Conservation (phyloP, 805 yeast genomes). For the Pichia phayaonensis region DNA sequence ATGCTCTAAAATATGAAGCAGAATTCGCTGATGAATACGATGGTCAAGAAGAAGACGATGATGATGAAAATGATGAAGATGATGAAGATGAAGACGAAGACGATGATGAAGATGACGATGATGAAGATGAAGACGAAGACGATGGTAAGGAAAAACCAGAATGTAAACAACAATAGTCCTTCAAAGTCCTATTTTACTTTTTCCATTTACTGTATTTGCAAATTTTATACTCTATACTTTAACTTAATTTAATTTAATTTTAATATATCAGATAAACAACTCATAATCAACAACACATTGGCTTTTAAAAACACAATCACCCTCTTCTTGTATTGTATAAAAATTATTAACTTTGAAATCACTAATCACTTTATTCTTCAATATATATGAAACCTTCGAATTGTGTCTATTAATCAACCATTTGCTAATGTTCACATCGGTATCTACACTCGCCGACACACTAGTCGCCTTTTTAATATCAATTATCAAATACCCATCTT, state of each 20-base stretch:
- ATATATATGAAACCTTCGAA: not conserved
- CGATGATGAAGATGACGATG: conserved; percentile 58
- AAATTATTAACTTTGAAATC: not conserved
- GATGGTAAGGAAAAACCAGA: conserved; percentile 60
- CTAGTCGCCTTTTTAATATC: not conserved
- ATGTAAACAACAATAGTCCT: conserved; percentile 66
- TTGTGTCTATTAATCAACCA: not conserved
- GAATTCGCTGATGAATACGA: conserved; percentile 54
- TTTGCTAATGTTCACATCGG: not conserved
- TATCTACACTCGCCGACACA: not conserved
- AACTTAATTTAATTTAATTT: not conserved
- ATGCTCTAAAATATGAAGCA: conserved; percentile 76
- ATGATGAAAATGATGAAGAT: conserved; percentile 53
- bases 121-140: conserved; percentile 26
- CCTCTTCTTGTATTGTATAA: not conserved
- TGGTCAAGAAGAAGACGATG: conserved; percentile 53
- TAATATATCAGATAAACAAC: not conserved
- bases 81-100: conserved; percentile 53
- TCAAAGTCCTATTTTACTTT: too few relatives aligned
- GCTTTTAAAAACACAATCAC: not conserved
- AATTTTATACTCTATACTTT: not conserved
- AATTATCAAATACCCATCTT: not conserved
- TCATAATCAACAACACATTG: not conserved
- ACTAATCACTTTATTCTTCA: not conserved
- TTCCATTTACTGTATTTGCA: not conserved